Conservation (phyloP, 805 yeast genomes). For the Candida maris region DNA sequence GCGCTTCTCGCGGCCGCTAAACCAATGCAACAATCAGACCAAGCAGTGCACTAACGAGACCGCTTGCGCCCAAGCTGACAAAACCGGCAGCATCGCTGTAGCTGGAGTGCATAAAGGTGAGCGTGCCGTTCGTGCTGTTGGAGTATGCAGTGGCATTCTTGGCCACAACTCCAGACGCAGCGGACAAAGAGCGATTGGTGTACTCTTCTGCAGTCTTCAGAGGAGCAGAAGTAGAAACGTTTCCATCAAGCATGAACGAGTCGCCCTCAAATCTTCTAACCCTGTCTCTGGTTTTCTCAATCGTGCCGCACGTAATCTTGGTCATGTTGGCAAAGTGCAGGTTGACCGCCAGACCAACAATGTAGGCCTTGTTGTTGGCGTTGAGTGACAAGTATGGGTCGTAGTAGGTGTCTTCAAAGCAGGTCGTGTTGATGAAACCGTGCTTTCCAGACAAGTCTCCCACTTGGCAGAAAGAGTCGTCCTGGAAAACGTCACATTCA, state of each 20-base stretch:
- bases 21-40: conserved; percentile 24
- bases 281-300: conserved; percentile 33
- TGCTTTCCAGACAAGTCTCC: conserved; percentile 80
- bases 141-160: conserved; percentile 3
- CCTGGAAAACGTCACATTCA: conserved; percentile 44
- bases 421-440: conserved; percentile 67
- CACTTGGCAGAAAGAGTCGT: conserved; percentile 59
- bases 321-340: conserved; percentile 55
- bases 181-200: conserved; percentile 7
- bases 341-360: conserved; percentile 55
- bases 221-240: conserved; percentile 1
- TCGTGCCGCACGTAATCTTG: conserved; percentile 62
- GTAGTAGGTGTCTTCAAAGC: conserved; percentile 58
- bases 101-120: conserved; percentile 17
- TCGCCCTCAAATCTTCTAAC: conserved; percentile 25
- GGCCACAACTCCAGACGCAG: conserved; percentile 5
- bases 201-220: conserved; percentile 2
- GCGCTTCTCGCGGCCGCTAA: too few species aligned
- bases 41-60: conserved; percentile 21
- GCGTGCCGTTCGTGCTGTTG: conserved; percentile 16
- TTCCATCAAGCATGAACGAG: conserved; percentile 11
- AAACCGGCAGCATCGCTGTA: conserved; percentile 21
- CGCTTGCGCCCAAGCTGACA: conserved; percentile 11
- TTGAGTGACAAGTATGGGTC: conserved; percentile 67
- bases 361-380: conserved; percentile 50